Base-by-base conservation (phyloP, 495 filamentous ascomycete species). In the Aspergillus asperescens region DNA sequence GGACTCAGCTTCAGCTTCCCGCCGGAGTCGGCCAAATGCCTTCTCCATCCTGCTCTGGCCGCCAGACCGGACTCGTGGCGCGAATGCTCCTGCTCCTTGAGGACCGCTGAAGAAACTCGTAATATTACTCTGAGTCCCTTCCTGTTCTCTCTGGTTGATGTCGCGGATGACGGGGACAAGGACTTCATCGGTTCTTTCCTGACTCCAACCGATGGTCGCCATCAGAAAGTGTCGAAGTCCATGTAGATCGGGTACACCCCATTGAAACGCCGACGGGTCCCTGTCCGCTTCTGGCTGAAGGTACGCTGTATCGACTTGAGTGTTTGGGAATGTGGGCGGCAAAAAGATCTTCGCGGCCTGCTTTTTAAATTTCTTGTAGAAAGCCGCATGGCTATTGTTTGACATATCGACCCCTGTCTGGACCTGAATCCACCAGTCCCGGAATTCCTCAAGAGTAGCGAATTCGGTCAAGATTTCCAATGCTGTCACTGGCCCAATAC, bases 61-160 rank as follows among this genome's bases (percentile, higher is more conserved):
- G 13, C 69, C 79, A 1, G 50, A 59, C 47, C 76, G 79, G 55
- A 80, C 78, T 38, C 88, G 79, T 1, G 89, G 90, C 24, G 90
- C 90, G 76, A 93, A 95, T 1, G 82, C 83, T 42, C 86, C 84
- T 31, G 74, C 75, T 0, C 85, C 85, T 0, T 81, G 80, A 3
- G 68, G 69, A 1, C 84, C 82, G 18, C 76, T 72, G 66, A 97
- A 93, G 63, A 82, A 98, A 20, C 82, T 77, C n/a, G 93, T 98
- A 57, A 98, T 95, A 64, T 97, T 98, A 25, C 81, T 83, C 75
- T 98, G 93, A 16, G 91, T 96, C 1, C 94, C 93, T 66, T 97
- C 93, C 10, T 78, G 76, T 53, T 86, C 84, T 28, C 92, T 74
- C 1, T 80, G 78, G 66, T 96, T 96, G 88, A 97, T 94, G 63